Percentiles rank a stretch among this genome's conserved stretches.
These are phyloP conservation scores for Vitis rupestris DNA, from an alignment of 164 flowering plant species.

Conservation along the genomic window DNA sequence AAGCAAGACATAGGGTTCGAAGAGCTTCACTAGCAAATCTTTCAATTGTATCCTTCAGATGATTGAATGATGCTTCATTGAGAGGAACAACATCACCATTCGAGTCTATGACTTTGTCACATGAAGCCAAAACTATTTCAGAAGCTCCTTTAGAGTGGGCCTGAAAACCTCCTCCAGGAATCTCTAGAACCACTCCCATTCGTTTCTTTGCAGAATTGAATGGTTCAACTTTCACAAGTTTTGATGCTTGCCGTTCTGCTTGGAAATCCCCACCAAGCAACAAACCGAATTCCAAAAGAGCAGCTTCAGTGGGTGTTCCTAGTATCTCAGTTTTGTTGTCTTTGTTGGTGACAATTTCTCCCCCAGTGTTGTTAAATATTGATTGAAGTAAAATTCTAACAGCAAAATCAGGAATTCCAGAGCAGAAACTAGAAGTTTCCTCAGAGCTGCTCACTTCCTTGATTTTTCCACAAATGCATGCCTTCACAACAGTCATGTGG, in stretches of 20 bases:
- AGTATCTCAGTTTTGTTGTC: slow-evolving; percentile 66
- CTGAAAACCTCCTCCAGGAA: slow-evolving; percentile 62
- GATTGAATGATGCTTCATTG: slow-evolving; percentile 42
- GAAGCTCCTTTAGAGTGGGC: slow-evolving; percentile 94
- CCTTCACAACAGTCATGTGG: slow-evolving; percentile 90
- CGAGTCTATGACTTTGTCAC: slow-evolving; percentile 63
- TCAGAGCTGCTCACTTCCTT: slow-evolving; percentile 39
- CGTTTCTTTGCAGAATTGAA: slow-evolving; percentile 87
- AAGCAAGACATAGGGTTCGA: slow-evolving; percentile 90
- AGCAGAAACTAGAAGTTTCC: slow-evolving; percentile 23
- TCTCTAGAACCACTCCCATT: slow-evolving; percentile 83
- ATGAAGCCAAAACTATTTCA: slow-evolving; percentile 80
- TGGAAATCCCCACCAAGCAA: slow-evolving; percentile 76
- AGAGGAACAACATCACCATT: slow-evolving; percentile 68
- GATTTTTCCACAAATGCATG: slow-evolving; percentile 68
- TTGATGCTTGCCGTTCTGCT: slow-evolving; percentile 47
- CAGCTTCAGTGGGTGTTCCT: slow-evolving; percentile 91
- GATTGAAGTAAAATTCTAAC: slow-evolving; percentile 60
- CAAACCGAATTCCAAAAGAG: slow-evolving; percentile 85
- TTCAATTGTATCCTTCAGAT: slow-evolving; percentile 62
- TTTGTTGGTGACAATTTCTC: slow-evolving; percentile 67
- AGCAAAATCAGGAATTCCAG: slow-evolving; percentile 60
- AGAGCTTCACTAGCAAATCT: slow-evolving; percentile 87
- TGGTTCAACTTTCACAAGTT: slow-evolving; percentile 81
- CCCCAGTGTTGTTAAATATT: slow-evolving; percentile 90